Evolutionary conservation across 2,329 filamentous ascomycete genomes (phyloP).

Genomic region (Monilinia fructicola): DNA sequence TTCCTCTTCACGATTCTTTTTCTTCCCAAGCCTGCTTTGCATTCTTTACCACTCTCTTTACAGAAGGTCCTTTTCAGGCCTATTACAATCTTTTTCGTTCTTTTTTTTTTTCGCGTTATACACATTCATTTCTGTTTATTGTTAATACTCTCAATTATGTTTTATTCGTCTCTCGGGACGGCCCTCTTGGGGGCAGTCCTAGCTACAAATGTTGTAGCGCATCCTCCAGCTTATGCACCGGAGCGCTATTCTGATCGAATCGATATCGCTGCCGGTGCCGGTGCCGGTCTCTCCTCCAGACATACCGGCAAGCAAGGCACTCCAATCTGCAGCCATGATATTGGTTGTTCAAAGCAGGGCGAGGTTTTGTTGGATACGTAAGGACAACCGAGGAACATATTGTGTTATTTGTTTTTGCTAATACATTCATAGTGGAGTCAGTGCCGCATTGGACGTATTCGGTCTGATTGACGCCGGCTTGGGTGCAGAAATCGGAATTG

Average conservation of each 20-base stretch:
- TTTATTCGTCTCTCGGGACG: conserved; percentile 21
- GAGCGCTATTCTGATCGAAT: conserved; percentile 1
- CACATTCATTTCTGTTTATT: conserved; percentile 14
- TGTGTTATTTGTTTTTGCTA: neutral
- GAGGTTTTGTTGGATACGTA: conserved; percentile 33
- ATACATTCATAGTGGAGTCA: conserved; percentile 22
- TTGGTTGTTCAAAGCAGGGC: conserved; percentile 22
- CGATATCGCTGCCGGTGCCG: neutral
- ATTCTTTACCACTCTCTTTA: conserved; percentile 23
- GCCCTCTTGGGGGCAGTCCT: conserved; percentile 22
- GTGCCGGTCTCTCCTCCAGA: neutral
- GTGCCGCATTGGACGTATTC: conserved; percentile 17
- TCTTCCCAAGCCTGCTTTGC: conserved; percentile 12
- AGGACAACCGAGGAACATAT: neutral
- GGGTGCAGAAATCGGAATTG: conserved; percentile 3
- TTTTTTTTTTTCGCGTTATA: conserved; percentile 1
- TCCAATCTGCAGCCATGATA: conserved; percentile 18
- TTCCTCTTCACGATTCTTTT: conserved; percentile 10
- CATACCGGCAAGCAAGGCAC: neutral
- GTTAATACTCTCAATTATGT: conserved; percentile 18
- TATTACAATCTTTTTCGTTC: conserved; percentile 11
- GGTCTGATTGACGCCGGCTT: conserved; percentile 9
- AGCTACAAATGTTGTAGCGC: conserved; percentile 18
- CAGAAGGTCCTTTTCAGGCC: conserved; percentile 20
- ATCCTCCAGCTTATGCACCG: conserved; percentile 14